These are phyloP conservation scores for Aspergillus brunneoviolaceus DNA, from an alignment of 2,329 filamentous ascomycete species.

Conservation along the genomic window DNA sequence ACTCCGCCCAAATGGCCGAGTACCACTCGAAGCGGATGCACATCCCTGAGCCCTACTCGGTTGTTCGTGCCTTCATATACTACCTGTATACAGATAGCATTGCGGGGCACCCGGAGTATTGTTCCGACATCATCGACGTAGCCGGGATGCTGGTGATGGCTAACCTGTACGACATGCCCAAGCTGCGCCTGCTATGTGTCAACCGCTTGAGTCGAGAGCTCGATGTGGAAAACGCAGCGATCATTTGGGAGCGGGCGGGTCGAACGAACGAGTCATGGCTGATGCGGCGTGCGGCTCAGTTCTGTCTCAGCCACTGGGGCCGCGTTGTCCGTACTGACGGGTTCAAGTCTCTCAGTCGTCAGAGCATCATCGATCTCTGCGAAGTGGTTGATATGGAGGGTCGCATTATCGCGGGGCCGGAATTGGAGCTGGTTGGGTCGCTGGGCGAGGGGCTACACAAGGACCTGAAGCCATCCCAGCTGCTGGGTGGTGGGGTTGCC, in stretches of 20 bases:
- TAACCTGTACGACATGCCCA: constrained; percentile 96
- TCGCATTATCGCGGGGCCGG: constrained; percentile 84
- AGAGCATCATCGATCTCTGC: constrained; percentile 82
- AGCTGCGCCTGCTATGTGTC: constrained; percentile 85
- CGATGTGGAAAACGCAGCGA: constrained; percentile 89
- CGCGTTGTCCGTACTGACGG: constrained; percentile 85
- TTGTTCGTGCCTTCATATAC: constrained; percentile 91
- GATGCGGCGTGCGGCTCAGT: constrained; percentile 79
- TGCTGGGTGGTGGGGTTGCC: constrained; percentile 27
- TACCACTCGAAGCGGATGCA: constrained; percentile 98
- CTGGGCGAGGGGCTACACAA: constrained; percentile 48
- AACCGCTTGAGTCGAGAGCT: constrained; percentile 87
- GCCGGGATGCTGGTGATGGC: constrained; percentile 95
- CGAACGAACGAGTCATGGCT: constrained; percentile 93
- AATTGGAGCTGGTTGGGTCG: constrained; percentile 64
- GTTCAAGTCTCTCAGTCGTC: constrained; percentile 76
- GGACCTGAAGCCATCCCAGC: constrained; percentile 31
- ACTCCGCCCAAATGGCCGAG: constrained; percentile 92
- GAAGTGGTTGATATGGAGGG: constrained; percentile 92
- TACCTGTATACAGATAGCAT: constrained; percentile 98
- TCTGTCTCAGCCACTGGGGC: constrained; percentile 93
- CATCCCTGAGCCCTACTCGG: constrained; percentile 91
- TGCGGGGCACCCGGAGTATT: constrained; percentile 56
- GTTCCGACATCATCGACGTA: constrained; percentile 72
- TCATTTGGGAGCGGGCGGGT: constrained; percentile 92